These are phyloP conservation scores for Penicillium sp. DNA, from an alignment of 2,329 filamentous ascomycete genomes.

Conservation along the genomic window DNA sequence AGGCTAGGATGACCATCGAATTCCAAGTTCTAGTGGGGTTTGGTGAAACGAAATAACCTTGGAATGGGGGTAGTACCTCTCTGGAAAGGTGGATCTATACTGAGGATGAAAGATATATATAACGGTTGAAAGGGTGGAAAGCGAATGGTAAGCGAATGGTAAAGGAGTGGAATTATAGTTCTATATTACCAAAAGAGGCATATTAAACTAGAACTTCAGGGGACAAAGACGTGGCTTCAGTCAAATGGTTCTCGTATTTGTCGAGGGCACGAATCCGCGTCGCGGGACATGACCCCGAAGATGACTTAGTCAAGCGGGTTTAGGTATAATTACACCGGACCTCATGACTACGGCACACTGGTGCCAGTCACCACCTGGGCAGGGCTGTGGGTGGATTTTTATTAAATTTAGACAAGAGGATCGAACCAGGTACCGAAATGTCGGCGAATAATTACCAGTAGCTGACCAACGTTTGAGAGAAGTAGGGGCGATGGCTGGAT, in stretches of 20 bases:
- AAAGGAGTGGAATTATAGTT: background rate
- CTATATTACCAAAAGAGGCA: background rate
- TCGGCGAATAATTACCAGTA: background rate
- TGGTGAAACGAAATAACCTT: background rate
- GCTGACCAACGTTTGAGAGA: background rate
- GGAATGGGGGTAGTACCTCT: background rate
- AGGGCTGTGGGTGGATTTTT: background rate
- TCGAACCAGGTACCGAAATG: background rate
- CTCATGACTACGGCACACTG: slow-evolving; percentile 5
- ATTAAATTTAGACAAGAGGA: background rate
- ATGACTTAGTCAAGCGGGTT: slow-evolving; percentile 15
- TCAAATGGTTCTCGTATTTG: background rate
- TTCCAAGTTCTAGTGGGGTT: background rate
- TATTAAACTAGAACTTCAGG: too few relatives aligned
- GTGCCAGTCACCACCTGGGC: background rate
- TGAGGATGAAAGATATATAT: background rate
- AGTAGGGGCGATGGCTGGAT: too few relatives aligned
- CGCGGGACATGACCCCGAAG: slow-evolving; percentile 4
- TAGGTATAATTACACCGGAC: background rate
- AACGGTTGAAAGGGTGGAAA: background rate
- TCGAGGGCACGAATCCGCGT: background rate
- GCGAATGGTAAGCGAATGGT: background rate
- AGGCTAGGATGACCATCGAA: slow-evolving; percentile 11
- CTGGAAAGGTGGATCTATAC: background rate
- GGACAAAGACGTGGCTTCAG: background rate